Base-by-base conservation (phyloP, 2,329 filamentous ascomycete species). In the Calycina marina region DNA sequence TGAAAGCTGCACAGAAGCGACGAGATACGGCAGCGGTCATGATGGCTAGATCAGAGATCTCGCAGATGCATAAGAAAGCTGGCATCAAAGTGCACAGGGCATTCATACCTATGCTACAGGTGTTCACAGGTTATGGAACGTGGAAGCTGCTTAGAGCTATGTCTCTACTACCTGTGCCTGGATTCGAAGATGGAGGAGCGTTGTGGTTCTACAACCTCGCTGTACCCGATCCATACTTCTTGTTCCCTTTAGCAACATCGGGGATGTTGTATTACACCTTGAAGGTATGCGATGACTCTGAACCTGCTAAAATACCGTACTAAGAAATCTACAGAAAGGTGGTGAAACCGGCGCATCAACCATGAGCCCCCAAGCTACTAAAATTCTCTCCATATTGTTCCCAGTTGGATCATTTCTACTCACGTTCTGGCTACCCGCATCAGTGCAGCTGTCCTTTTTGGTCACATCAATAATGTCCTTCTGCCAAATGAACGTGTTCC, bases 171-270 rank as follows among this genome's bases (percentile, higher is more conserved):
- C 88, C 88, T 4, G 83, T 94, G 4, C 88, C 88, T 0, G 77
- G 72, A 1, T 55, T 96, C 42, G 69, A 81, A 45, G 60, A 58
- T 1, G 81, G 80, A 18, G 77, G 81, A 3, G 57, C 75, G 20
- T 57, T 75, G 25, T 98, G 90, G 90, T 69, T 96, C 43, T 57
- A 61, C 2, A 80, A 96, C 53, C 56, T 98, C 40, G 77, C 83
- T 0, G 51, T 73, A 14, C 55, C 69, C 2, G 90, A 98, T 55
- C 88, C 90, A 0, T 77, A 66, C 47, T 88, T 71, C 45, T 54
- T 90, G 25, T 59, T 96, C 18, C 90, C 90, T 2, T 40, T 72
- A 3, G 36, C 65, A 2, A 72, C 74, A 3, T 66, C 73, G 72
- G 33, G 66, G 79, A 54, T 69, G 66, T 43, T 43, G 61, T 16